Evolutionary conservation across 176 grass and related monocot genomes (phyloP).

Genomic region (Poa annua): DNA sequence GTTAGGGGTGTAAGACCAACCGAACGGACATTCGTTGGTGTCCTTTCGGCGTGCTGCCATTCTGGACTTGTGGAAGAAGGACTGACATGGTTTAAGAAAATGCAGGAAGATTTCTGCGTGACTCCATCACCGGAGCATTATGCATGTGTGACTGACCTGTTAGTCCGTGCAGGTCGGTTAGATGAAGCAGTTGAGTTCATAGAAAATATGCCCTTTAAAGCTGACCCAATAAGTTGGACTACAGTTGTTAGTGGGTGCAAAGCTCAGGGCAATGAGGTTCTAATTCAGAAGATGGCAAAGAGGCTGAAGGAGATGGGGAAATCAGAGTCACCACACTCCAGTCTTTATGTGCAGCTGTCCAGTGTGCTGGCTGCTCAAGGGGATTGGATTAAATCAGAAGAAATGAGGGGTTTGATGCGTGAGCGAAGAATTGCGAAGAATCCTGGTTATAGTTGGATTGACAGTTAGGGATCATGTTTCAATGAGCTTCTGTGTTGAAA

Average conservation of each 20-base stretch:
- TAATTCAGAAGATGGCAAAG: constrained; percentile 50
- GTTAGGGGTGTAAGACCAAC: constrained; percentile 49
- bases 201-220: constrained; percentile 71
- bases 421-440: constrained; percentile 58
- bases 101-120: constrained; percentile 57
- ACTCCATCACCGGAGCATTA: constrained; percentile 68
- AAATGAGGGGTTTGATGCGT: constrained; percentile 66
- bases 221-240: constrained; percentile 66
- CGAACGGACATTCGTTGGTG: constrained; percentile 62
- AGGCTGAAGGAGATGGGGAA: constrained; percentile 40
- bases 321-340: constrained; percentile 43
- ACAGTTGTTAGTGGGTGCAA: constrained; percentile 68
- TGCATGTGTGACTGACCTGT: constrained; percentile 59
- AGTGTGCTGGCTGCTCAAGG: constrained; percentile 65
- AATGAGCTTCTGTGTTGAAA: constrained; percentile 5
- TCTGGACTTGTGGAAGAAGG: constrained; percentile 65
- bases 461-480: constrained; percentile 34
- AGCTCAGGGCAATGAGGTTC: constrained; percentile 60
- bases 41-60: constrained; percentile 76
- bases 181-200: constrained; percentile 78
- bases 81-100: constrained; percentile 66
- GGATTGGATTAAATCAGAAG: constrained; percentile 60
- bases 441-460: constrained; percentile 74
- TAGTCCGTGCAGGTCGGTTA: constrained; percentile 66
- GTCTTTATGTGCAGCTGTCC: constrained; percentile 71